Percentiles rank a stretch among this genome's conserved stretches.
Conservation (phyloP, 225 moss, liverwort and hornwort species). For the Physcomitrium patens region DNA sequence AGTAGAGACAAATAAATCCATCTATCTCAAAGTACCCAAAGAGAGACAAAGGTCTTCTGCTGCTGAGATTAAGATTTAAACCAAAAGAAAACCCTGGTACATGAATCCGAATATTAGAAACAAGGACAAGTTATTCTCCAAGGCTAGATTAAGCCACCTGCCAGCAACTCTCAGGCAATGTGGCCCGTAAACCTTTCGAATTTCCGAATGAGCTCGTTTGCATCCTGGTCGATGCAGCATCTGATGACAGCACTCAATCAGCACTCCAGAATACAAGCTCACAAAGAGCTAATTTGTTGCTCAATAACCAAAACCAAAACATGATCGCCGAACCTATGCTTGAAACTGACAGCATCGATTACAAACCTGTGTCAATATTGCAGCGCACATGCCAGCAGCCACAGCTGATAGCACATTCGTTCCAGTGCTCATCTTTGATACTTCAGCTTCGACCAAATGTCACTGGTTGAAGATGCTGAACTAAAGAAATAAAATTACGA, state of each 20-base stretch:
- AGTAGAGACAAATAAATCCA: neutral
- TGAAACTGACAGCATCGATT: neutral
- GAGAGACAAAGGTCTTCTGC: neutral
- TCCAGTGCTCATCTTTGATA: slow-evolving; percentile 80
- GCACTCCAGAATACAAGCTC: slow-evolving; percentile 7
- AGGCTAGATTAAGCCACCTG: slow-evolving; percentile 83
- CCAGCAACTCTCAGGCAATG: slow-evolving; percentile 64
- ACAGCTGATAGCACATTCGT: slow-evolving; percentile 85
- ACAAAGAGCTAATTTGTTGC: neutral
- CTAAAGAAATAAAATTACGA: slow-evolving; percentile 94
- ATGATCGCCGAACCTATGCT: no score
- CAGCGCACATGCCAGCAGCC: slow-evolving; percentile 88
- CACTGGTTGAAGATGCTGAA: slow-evolving; percentile 80
- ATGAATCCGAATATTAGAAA: slow-evolving; percentile 94
- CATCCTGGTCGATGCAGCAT: slow-evolving; percentile 90
- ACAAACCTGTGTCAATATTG: slow-evolving; percentile 74
- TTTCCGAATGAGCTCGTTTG: slow-evolving; percentile 93
- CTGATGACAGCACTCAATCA: slow-evolving; percentile 69
- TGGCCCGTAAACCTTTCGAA: slow-evolving; percentile 73
- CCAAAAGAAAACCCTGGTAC: slow-evolving; percentile 28
- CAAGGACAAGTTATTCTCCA: slow-evolving; percentile 79
- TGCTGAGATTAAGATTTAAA: no score
- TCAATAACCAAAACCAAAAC: neutral
- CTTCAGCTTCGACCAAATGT: slow-evolving; percentile 63
- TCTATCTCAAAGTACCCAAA: neutral